Conservation (phyloP, 2,329 filamentous ascomycete genomes). For the Penicillium sp. region DNA sequence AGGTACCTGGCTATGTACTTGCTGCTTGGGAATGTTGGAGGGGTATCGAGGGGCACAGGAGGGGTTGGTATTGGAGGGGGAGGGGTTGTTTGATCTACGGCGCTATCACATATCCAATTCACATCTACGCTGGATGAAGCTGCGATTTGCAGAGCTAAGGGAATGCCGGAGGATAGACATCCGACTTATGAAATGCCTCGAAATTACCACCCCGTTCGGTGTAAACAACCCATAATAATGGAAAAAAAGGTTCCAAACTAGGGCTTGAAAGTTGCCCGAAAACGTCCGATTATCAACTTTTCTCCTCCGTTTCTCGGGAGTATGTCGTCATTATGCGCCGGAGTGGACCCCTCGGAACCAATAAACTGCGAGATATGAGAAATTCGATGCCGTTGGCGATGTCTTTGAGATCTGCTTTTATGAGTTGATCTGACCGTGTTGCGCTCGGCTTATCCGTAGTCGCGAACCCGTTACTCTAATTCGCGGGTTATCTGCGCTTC, state of each 20-base stretch:
- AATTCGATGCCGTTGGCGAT: not conserved
- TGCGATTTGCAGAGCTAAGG: not conserved
- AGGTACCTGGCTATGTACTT: too few species aligned
- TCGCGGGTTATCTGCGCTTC: not conserved
- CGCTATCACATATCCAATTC: not conserved
- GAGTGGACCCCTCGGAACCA: not conserved
- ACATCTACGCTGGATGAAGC: not conserved
- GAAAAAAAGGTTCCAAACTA: too few species aligned
- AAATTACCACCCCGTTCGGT: not conserved
- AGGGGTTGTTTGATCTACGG: not conserved
- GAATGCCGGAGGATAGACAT: not conserved
- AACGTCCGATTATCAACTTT: not conserved
- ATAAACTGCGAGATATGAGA: not conserved
- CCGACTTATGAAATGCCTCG: not conserved
- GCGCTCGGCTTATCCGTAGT: not conserved
- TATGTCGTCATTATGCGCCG: not conserved
- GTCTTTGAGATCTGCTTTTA: not conserved
- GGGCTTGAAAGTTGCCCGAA: not conserved
- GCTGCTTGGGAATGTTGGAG: too few species aligned
- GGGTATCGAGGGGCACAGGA: not conserved
- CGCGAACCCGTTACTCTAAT: not conserved
- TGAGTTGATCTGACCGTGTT: not conserved
- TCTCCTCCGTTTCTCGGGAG: not conserved
- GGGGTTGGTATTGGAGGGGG: not conserved
- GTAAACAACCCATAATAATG: not conserved